These are phyloP conservation scores for Collybia sordida DNA, from an alignment of 768 basidiomycete species.

Conservation along the genomic window DNA sequence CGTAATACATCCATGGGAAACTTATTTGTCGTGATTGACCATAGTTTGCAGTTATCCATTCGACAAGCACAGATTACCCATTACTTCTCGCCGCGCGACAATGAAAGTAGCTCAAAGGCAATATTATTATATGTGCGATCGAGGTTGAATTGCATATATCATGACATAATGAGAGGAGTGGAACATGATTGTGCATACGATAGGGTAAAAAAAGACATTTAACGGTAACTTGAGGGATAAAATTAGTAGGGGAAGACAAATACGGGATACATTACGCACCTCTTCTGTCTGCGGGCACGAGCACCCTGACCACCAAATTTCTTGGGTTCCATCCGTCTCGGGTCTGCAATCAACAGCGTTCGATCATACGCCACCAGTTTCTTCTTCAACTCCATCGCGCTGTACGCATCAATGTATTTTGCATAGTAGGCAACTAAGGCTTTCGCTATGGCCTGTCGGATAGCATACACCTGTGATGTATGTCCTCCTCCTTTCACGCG, in stretches of 20 bases:
- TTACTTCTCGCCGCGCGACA: no score
- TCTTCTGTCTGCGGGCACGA: slow-evolving; percentile 97
- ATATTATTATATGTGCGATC: slow-evolving; percentile 1
- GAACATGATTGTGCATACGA: slow-evolving; percentile 42
- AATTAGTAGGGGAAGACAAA: neutral
- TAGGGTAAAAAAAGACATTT: slow-evolving; percentile 37
- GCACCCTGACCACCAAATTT: slow-evolving; percentile 99
- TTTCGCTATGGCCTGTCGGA: slow-evolving; percentile 98
- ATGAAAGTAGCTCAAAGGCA: no score
- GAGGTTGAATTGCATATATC: slow-evolving; percentile 28
- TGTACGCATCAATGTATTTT: slow-evolving; percentile 97
- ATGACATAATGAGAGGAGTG: slow-evolving; percentile 34
- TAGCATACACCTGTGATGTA: slow-evolving; percentile 97
- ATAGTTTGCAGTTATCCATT: no score
- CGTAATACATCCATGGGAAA: no score
- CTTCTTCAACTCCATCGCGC: slow-evolving; percentile 98
- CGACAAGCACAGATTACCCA: no score
- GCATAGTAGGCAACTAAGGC: slow-evolving; percentile 97
- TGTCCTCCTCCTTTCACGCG: slow-evolving; percentile 99
- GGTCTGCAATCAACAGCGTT: slow-evolving; percentile 87
- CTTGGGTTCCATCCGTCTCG: slow-evolving; percentile 98
- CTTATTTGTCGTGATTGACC: no score
- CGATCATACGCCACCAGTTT: slow-evolving; percentile 95
- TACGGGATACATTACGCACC: slow-evolving; percentile 43
- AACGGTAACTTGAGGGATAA: slow-evolving; percentile 69